Evolutionary conservation across 805 yeast genomes (phyloP).

Genomic region (Lachancea fermentati): DNA sequence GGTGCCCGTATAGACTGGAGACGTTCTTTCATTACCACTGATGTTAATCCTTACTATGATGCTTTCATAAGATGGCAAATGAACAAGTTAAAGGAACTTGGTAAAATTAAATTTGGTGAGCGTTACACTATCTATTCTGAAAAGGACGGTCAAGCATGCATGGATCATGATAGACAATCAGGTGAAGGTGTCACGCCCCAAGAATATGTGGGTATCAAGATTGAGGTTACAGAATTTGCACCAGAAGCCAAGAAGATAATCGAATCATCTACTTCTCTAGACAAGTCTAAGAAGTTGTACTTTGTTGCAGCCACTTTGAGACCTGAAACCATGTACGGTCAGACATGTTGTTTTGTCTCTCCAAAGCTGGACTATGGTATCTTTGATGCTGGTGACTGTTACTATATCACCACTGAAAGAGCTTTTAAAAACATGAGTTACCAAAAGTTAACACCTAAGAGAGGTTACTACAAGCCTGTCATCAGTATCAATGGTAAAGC

Average conservation of each 20-base stretch:
- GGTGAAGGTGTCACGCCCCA: conserved; percentile 98
- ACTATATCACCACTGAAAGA: conserved; percentile 84
- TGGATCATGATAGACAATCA: conserved; percentile 96
- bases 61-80: conserved; percentile 96
- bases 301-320: conserved; percentile 95
- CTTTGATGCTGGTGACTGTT: conserved; percentile 73
- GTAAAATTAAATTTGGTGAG: conserved; percentile 96
- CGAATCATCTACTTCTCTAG: conserved; percentile 32
- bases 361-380: conserved; percentile 91
- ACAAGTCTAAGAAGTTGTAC: conserved; percentile 57
- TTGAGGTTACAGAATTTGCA: conserved; percentile 56
- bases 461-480: conserved; percentile 69
- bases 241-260: conserved; percentile 38
- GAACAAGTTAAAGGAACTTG: conserved; percentile 74
- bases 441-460: conserved; percentile 84
- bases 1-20: conserved; percentile 99
- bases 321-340: conserved; percentile 99
- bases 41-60: conserved; percentile 91
- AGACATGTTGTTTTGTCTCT: conserved; percentile 95
- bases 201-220: conserved; percentile 92
- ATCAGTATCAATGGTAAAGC: conserved; percentile 59
- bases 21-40: conserved; percentile 92
- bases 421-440: conserved; percentile 96
- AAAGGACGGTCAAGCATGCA: conserved; percentile 98
- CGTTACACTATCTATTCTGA: conserved; percentile 96